phyloP scores from a whole-genome alignment of 2,329 filamentous ascomycete species.

The Aschersonia sp. region DNA sequence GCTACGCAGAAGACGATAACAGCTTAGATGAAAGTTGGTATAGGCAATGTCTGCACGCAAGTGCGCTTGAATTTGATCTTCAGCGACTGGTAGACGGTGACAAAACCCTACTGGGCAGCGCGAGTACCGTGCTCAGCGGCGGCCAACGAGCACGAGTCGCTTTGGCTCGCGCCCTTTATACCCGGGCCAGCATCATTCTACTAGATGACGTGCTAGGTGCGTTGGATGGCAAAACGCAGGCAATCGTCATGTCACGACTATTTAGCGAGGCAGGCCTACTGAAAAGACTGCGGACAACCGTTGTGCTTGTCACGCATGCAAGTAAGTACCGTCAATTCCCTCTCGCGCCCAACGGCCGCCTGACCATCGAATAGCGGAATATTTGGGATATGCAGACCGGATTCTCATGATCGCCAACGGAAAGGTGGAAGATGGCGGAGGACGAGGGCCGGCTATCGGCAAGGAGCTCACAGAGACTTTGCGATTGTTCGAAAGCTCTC shows the following conservation, averaged over 20 bases:
- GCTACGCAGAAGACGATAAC: neutral
- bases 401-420: conserved; percentile 2
- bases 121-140: conserved; percentile 79
- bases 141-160: conserved; percentile 83
- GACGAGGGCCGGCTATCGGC: neutral
- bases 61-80: conserved; percentile 74
- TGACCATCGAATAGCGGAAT: neutral
- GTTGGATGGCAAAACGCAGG: conserved; percentile 40
- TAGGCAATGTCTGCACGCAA: conserved; percentile 36
- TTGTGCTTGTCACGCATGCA: conserved; percentile 4
- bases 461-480: neutral
- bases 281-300: conserved; percentile 7
- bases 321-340: neutral
- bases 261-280: conserved; percentile 7
- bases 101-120: conserved; percentile 79
- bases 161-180: conserved; percentile 78
- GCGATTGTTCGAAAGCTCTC: no score
- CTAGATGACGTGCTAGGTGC: conserved; percentile 81
- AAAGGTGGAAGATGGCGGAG: conserved; percentile 1
- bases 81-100: conserved; percentile 75
- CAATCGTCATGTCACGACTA: conserved; percentile 4
- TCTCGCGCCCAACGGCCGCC: no score
- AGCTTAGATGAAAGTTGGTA: conserved; percentile 4
- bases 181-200: conserved; percentile 75
- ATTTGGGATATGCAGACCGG: conserved; percentile 5